These are phyloP conservation scores for Neopestalotiopsis clavispora DNA, from an alignment of 2,329 filamentous ascomycete species.

Conservation along the genomic window DNA sequence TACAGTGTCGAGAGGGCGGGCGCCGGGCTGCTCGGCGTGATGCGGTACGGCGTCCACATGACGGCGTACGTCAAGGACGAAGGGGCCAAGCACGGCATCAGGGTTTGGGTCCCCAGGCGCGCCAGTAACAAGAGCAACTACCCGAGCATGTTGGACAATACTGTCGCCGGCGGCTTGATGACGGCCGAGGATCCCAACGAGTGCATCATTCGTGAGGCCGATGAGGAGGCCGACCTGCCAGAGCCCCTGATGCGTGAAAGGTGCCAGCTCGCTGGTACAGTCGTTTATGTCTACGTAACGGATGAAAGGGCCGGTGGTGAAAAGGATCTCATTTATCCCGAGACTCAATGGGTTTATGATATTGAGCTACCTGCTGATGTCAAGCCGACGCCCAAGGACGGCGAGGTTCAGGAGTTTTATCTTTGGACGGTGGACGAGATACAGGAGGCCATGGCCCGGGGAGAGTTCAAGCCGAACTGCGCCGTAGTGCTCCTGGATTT, in stretches of 20 bases:
- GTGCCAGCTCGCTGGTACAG: constrained; percentile 66
- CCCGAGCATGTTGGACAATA: constrained; percentile 92
- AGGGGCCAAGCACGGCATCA: constrained; percentile 59
- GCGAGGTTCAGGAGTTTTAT: constrained; percentile 86
- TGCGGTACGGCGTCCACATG: constrained; percentile 83
- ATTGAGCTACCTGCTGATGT: constrained; percentile 74
- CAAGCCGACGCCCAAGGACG: constrained; percentile 78
- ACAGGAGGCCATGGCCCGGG: constrained; percentile 68
- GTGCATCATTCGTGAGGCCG: constrained; percentile 82
- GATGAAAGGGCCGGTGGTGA: constrained; percentile 80
- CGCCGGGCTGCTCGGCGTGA: constrained; percentile 74
- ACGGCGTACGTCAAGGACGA: constrained; percentile 68
- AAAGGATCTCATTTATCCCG: constrained; percentile 82
- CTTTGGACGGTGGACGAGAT: constrained; percentile 80
- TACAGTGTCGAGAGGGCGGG: constrained; percentile 81
- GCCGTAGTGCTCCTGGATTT: constrained; percentile 86
- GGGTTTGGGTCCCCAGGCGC: constrained; percentile 84
- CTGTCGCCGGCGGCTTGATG: constrained; percentile 82
- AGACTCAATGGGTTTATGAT: constrained; percentile 92
- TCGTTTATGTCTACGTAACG: constrained; percentile 86
- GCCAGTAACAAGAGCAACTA: constrained; percentile 84
- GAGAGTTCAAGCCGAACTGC: constrained; percentile 93
- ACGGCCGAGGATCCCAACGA: constrained; percentile 82
- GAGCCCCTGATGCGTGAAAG: constrained; percentile 68
- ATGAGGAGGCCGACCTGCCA: constrained; percentile 85